Evolutionary conservation across 2,329 filamentous ascomycete species (phyloP).

Genomic region (Fusarium secorum): DNA sequence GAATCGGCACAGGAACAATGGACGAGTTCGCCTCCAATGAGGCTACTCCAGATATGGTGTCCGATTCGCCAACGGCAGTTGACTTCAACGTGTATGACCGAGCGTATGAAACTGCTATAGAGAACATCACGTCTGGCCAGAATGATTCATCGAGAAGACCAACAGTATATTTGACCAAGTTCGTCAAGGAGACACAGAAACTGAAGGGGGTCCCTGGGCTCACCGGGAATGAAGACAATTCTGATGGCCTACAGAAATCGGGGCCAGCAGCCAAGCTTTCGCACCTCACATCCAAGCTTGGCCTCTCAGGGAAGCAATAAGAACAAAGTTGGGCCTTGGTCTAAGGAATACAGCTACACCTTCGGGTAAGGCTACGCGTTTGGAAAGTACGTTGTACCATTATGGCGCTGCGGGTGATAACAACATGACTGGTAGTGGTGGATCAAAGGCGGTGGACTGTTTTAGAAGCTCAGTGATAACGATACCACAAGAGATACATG

Average conservation of each 20-base stretch:
- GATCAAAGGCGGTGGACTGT: conserved; percentile 2
- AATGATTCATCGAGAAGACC: conserved; percentile 50
- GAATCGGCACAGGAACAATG: conserved; percentile 73
- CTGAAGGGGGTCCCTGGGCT: conserved; percentile 48
- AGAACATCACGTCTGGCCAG: conserved; percentile 66
- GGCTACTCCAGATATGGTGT: conserved; percentile 63
- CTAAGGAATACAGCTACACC: neutral
- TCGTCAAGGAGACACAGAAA: conserved; percentile 55
- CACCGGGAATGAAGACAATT: conserved; percentile 41
- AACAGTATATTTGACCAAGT: conserved; percentile 58
- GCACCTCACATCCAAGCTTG: conserved; percentile 36
- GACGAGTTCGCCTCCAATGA: conserved; percentile 55
- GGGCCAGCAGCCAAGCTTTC: conserved; percentile 30
- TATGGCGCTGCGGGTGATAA: conserved; percentile 5
- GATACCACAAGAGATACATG: conserved; percentile 2
- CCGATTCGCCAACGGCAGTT: conserved; percentile 83
- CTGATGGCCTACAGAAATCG: conserved; percentile 9
- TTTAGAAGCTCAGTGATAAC: neutral
- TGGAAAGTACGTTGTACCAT: neutral
- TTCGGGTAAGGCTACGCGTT: neutral
- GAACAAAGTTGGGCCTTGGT: neutral
- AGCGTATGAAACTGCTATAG: conserved; percentile 80
- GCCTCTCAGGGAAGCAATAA: conserved; percentile 22
- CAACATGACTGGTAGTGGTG: neutral
- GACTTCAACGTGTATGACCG: conserved; percentile 90